A percentile compares a stretch with the other conserved stretches of the same genome.
Conservation (phyloP, 768 basidiomycete species). For the Boletus tylopilopsis region DNA sequence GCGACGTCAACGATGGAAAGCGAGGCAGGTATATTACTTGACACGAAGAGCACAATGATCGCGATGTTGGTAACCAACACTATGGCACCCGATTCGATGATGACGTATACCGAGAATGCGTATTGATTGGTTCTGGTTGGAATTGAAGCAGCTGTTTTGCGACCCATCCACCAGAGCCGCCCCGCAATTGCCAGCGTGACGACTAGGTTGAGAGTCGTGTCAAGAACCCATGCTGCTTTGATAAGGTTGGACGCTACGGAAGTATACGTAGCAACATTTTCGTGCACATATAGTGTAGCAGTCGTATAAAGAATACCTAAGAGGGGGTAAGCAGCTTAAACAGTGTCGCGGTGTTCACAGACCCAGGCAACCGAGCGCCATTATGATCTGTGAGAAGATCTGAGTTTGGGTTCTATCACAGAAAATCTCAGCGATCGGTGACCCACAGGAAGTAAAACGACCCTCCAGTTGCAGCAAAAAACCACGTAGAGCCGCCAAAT, state of each 20-base stretch:
- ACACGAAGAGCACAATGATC: neutral
- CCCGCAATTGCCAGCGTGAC: neutral
- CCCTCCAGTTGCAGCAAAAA: neutral
- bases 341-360: too few species aligned
- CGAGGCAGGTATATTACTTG: neutral
- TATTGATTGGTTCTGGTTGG: neutral
- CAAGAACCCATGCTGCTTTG: neutral
- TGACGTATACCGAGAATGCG: neutral
- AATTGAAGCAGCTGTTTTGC: neutral
- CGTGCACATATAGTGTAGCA: neutral
- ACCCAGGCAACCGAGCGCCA: neutral
- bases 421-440: neutral
- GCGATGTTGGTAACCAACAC: too few species aligned
- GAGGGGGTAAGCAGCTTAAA: neutral
- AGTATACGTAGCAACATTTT: neutral
- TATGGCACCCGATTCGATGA: neutral
- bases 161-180: neutral
- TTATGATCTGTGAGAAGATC: neutral
- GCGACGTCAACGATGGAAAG: neutral
- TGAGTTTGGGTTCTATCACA: neutral
- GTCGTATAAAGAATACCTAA: neutral
- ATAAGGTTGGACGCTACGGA: neutral
- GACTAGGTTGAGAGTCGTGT: neutral
- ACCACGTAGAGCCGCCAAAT: constrained; percentile 4
- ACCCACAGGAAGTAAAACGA: neutral